A percentile compares a stretch with the other conserved stretches of the same genome.
Conservation (phyloP, 257 asterid genomes). For the Lycium ferocissimum region DNA sequence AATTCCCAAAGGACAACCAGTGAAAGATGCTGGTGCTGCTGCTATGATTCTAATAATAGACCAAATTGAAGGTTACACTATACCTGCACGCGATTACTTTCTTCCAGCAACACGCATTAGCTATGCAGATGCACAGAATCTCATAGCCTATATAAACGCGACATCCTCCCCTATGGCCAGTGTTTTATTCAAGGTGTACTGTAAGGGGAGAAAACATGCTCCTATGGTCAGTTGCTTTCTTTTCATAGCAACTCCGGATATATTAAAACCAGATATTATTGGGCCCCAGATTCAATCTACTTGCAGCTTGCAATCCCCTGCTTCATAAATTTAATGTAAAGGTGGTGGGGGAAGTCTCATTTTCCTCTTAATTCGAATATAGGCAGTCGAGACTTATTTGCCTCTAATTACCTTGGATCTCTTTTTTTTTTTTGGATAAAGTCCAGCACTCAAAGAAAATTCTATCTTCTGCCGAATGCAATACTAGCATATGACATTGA, state of each 20-base stretch:
- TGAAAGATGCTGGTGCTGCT: slow-evolving; percentile 23
- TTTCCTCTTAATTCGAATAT: too few relatives aligned
- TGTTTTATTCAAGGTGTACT: slow-evolving; percentile 18
- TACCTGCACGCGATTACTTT: not conserved
- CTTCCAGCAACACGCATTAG: slow-evolving; percentile 24
- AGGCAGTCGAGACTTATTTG: too few relatives aligned
- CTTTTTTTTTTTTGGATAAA: too few relatives aligned
- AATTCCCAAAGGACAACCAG: not conserved
- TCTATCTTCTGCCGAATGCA: too few relatives aligned
- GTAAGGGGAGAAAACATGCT: not conserved
- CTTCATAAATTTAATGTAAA: too few relatives aligned
- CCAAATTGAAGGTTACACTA: too few relatives aligned
- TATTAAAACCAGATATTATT: not conserved
- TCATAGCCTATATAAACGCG: not conserved
- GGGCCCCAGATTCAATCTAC: not conserved
- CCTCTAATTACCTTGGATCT: too few relatives aligned
- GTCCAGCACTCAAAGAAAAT: too few relatives aligned
- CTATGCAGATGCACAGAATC: slow-evolving; percentile 18
- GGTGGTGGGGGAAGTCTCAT: too few relatives aligned
- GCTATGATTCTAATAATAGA: slow-evolving; percentile 11
- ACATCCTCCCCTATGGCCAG: slow-evolving; percentile 19
- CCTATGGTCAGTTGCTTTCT: slow-evolving; percentile 13
- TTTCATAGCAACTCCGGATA: not conserved
- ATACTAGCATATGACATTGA: too few relatives aligned
- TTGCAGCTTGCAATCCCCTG: slow-evolving; percentile 8